Percentiles rank a stretch among this genome's conserved stretches.
These are phyloP conservation scores for Fragaria vesca DNA, from an alignment of 306 rosid species.

Conservation along the genomic window DNA sequence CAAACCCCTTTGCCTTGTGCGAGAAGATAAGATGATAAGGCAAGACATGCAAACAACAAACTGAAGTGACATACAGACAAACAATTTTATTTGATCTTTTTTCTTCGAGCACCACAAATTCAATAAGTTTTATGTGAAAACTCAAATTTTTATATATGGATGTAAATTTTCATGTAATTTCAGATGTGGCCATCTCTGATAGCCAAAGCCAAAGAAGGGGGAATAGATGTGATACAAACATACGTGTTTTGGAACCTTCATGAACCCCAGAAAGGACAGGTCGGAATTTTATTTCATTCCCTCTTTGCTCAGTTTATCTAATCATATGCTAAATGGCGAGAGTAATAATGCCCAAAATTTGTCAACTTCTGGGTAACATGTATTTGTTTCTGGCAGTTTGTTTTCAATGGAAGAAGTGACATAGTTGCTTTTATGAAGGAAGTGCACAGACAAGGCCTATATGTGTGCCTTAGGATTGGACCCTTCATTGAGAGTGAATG, in stretches of 20 bases:
- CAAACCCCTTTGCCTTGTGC: not conserved
- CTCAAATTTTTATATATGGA: not conserved
- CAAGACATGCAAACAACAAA: not conserved
- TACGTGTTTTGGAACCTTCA: slow-evolving; percentile 94
- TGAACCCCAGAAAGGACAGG: slow-evolving; percentile 73
- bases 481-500: slow-evolving; percentile 89
- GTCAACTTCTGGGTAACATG: not conserved
- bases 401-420: slow-evolving; percentile 64
- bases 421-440: slow-evolving; percentile 66
- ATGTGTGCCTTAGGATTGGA: slow-evolving; percentile 79
- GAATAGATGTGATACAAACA: slow-evolving; percentile 77
- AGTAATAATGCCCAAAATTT: not conserved
- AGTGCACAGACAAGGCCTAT: slow-evolving; percentile 73
- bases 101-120: not conserved
- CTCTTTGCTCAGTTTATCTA: not conserved
- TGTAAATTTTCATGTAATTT: slow-evolving; percentile 14
- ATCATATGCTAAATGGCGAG: not conserved
- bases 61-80: not conserved
- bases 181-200: slow-evolving; percentile 86
- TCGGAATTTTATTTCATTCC: slow-evolving; percentile 8
- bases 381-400: slow-evolving; percentile 45
- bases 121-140: not conserved
- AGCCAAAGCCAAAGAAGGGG: slow-evolving; percentile 78
- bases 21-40: slow-evolving; percentile 6
- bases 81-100: not conserved